Base-by-base conservation (phyloP, 2,329 filamentous ascomycete species). In the Neonectria coccinea region DNA sequence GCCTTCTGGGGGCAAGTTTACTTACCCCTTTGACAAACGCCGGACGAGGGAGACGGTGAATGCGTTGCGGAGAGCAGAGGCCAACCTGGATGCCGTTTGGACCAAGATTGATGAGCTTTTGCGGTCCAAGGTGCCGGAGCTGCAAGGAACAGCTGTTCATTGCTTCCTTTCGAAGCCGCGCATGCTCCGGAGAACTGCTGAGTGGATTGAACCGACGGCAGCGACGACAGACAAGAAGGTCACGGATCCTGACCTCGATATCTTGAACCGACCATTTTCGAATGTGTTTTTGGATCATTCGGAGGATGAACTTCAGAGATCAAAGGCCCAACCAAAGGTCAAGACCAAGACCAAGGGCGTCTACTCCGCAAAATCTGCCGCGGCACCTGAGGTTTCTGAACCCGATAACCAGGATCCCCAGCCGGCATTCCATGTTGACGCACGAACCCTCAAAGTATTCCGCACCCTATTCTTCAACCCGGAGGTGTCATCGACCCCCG, bases 31-130 rank as follows among this genome's bases (percentile, higher is more conserved):
- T 5, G 77, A 82, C 3, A 86, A 84, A 67, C 81, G 78, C 10
- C 79, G 79, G 2, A 86, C 77, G 2, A 79, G 78, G 57, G 79
- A 81, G 12, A 87, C 79, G 18, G 77, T 82, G 0, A 77, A 81
- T 5, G 71, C 73, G 0, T 78, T 88, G 73, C 79, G 80, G 10
- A 66, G 50, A 2, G 84, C 86, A 0, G 86, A 89, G 73, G 27
- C 45, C 0, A 77, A 80, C 27, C 76, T 88, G 12, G 64, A 70
- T 12, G 22, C 25, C 7, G 31, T 71, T 8, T 71, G 67, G 69
- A 22, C 25, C 12, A 27, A 45, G 1, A 25, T 66, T 18, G 61
- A 72, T 20, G 42, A 31, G 11, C 1, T 70, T 1, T 25, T 78
- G 3, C 60, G 67, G 7, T 8, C 5, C 1, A 63, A 65, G 2